Base-by-base conservation (phyloP, 345 rosid genomes). In the Boechera stricta region DNA sequence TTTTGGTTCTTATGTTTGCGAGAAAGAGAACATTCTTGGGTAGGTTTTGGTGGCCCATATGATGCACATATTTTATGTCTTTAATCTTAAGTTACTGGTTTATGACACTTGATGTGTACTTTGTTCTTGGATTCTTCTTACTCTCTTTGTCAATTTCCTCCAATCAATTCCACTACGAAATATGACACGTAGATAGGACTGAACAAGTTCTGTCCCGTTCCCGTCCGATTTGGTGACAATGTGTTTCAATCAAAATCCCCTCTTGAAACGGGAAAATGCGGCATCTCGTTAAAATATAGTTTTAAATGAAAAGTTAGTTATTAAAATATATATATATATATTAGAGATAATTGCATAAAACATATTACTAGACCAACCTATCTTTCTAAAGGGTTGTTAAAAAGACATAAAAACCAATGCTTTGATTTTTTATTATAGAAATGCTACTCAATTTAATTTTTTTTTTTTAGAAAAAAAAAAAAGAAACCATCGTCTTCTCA, bases 1-100 rank as follows among this genome's bases (percentile, higher is more conserved):
- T 57, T 66, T 47, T 57, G 72, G 67, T 71, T 71, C 67, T 45
- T 8, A 64, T 77, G 81, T 71, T 77, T 31, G 48, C 24, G 41
- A 49, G 67, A 65, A 77, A 71, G 73, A 77, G 56, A 56, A 71
- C 81, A 77, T 77, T 71, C 77, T 24, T 77, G 72, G 80, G 55
- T 77, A 47, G 67, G 68, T 64, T 77, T 71, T 48, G 62, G 15
- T 77, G 81, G 77, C 72, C 81, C 68, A 77, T 47, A 63, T 64
- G 55, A 38, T 71, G 36, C 77, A 71, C 62, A 57, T 10, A 26
- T 44, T 77, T 71, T 64, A 11, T 71, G 58, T 77, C 66, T 64
- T 47, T 32, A 71, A 48, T 64, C 76, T 47, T 12, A 48, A 56
- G 61, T 57, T 77, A 33, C 42, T 70, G 31, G 32, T 69, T 76